Percentiles rank a stretch among this genome's conserved stretches.
These are phyloP conservation scores for Mortierella sp. DNA, from an alignment of 371 early-diverging fungal species.

Conservation along the genomic window DNA sequence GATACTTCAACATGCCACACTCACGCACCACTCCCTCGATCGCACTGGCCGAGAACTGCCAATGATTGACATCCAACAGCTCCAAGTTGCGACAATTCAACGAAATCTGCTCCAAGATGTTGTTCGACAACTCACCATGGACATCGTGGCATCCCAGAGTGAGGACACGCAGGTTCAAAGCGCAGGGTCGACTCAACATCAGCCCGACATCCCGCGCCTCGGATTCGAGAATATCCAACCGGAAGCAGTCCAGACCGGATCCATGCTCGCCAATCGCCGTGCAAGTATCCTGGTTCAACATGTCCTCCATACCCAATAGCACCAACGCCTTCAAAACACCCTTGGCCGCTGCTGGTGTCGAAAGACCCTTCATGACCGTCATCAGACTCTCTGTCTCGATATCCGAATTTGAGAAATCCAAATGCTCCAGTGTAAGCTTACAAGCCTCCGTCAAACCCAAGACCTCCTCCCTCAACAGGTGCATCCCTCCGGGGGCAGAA, in stretches of 20 bases:
- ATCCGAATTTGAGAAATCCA: constrained; percentile 56
- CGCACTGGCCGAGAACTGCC: constrained; percentile 50
- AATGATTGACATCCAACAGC: constrained; percentile 53
- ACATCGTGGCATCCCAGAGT: constrained; percentile 56
- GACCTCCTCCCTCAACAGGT: constrained; percentile 39
- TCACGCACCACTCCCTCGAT: constrained; percentile 45
- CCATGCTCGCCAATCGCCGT: constrained; percentile 51
- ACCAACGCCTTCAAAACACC: constrained; percentile 52
- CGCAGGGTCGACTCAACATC: constrained; percentile 47
- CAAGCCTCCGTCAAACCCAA: constrained; percentile 40
- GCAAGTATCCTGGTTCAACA: constrained; percentile 49
- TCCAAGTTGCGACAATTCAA: constrained; percentile 49
- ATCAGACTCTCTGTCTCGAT: constrained; percentile 46
- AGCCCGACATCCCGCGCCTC: constrained; percentile 48
- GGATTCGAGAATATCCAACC: constrained; percentile 54
- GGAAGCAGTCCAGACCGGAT: constrained; percentile 50
- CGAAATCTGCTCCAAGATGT: constrained; percentile 52
- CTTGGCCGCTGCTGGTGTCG: constrained; percentile 37
- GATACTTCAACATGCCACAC: constrained; percentile 49
- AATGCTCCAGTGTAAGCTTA: constrained; percentile 53
- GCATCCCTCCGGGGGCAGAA: constrained; percentile 51
- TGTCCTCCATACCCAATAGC: constrained; percentile 55
- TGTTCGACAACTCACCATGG: constrained; percentile 46
- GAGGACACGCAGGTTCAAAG: constrained; percentile 40
- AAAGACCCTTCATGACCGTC: constrained; percentile 41